Conservation (phyloP, 257 asterid genomes). For the Solanum sejunctum region DNA sequence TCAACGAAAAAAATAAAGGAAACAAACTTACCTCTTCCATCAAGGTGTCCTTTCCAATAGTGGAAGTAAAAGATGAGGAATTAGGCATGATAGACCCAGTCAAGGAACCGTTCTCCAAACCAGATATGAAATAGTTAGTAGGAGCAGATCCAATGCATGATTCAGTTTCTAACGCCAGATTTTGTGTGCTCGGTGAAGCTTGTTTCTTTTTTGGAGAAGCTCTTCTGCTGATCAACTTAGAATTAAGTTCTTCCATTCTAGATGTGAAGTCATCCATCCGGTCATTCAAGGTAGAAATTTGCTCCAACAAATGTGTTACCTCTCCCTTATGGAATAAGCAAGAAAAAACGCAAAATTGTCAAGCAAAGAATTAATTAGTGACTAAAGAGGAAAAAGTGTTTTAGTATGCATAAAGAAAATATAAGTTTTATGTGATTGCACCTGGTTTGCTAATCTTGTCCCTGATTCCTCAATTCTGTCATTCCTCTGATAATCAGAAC, state of each 20-base stretch:
- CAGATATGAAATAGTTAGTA: conserved; percentile 69
- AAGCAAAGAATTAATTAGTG: neutral
- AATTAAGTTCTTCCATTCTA: conserved; percentile 61
- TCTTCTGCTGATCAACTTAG: conserved; percentile 39
- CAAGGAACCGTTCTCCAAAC: conserved; percentile 71
- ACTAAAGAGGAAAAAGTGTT: neutral
- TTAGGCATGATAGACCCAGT: conserved; percentile 60
- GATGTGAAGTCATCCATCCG: conserved; percentile 87
- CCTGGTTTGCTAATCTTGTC: conserved; percentile 38
- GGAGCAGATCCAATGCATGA: conserved; percentile 66
- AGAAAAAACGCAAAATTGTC: neutral
- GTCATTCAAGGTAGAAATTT: conserved; percentile 64
- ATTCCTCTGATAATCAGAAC: conserved; percentile 24
- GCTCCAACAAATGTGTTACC: conserved; percentile 69
- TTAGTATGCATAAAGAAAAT: neutral
- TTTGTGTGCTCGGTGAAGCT: conserved; percentile 43
- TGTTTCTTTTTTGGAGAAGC: conserved; percentile 37
- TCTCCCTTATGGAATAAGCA: conserved; percentile 34
- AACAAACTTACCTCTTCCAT: conserved; percentile 61
- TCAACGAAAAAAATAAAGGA: too few species aligned
- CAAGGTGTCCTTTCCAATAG: conserved; percentile 55
- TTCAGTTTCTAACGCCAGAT: conserved; percentile 37
- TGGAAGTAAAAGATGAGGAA: conserved; percentile 62
- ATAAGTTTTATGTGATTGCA: neutral
- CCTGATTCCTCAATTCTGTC: conserved; percentile 35